These are phyloP conservation scores for Ogataea hybrid DNA, from an alignment of 1,139 yeast species.

Conservation along the genomic window DNA sequence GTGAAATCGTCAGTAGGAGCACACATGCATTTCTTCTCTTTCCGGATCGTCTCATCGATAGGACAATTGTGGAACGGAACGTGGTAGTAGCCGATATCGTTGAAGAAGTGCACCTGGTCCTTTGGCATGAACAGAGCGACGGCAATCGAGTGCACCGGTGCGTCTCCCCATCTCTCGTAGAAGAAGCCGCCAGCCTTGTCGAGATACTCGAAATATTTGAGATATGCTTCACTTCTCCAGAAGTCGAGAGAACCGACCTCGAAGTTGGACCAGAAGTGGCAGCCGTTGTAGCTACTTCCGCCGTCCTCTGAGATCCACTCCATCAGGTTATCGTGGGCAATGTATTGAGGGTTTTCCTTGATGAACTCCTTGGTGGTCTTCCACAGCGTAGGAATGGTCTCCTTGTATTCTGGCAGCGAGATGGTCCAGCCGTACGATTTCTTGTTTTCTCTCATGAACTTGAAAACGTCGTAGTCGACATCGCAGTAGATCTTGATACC, in stretches of 20 bases:
- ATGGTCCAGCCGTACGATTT: constrained; percentile 55
- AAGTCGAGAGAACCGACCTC: constrained; percentile 58
- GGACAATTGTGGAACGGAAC: constrained; percentile 64
- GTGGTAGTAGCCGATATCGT: constrained; percentile 60
- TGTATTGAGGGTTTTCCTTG: constrained; percentile 59
- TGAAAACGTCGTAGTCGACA: constrained; percentile 51
- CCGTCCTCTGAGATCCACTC: constrained; percentile 57
- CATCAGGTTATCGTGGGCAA: constrained; percentile 66
- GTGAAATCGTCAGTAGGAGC: constrained; percentile 51
- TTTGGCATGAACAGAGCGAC: constrained; percentile 47
- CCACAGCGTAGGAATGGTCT: constrained; percentile 53
- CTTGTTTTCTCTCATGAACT: constrained; percentile 44
- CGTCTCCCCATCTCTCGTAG: constrained; percentile 72
- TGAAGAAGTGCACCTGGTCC: constrained; percentile 51
- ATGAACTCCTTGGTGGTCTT: constrained; percentile 67
- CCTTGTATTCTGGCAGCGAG: constrained; percentile 48
- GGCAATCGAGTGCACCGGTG: constrained; percentile 63
- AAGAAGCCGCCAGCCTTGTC: constrained; percentile 59
- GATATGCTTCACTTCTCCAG: constrained; percentile 51
- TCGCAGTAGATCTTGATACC: constrained; percentile 55
- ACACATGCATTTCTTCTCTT: constrained; percentile 51
- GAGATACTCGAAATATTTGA: constrained; percentile 45
- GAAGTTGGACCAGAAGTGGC: constrained; percentile 75
- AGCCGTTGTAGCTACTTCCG: constrained; percentile 54
- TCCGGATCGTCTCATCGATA: constrained; percentile 41